phyloP scores from a whole-genome alignment of 2,329 filamentous ascomycete genomes.

The Ophiostoma sp. region DNA sequence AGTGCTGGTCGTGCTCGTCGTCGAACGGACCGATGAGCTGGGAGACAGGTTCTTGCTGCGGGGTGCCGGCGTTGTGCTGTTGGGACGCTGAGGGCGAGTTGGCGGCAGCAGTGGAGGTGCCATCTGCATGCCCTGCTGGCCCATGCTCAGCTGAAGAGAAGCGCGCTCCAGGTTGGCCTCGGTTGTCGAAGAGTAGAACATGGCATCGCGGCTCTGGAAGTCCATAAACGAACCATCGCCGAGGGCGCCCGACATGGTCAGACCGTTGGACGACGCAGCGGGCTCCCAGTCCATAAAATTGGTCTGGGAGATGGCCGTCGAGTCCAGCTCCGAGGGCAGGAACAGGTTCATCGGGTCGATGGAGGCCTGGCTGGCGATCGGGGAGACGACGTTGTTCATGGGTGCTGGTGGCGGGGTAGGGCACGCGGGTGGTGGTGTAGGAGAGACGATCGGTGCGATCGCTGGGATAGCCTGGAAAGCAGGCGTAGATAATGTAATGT shows the following conservation, averaged over 20 bases:
- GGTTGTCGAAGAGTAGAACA: not conserved
- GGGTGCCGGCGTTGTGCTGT: slow-evolving; percentile 26
- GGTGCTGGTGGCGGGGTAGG: not conserved
- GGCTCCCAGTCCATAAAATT: slow-evolving; percentile 36
- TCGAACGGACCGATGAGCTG: slow-evolving; percentile 52
- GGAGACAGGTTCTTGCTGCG: slow-evolving; percentile 48
- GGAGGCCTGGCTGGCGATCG: slow-evolving; percentile 22
- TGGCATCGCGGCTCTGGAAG: slow-evolving; percentile 4
- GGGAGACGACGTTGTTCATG: not conserved
- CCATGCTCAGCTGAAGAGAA: slow-evolving; percentile 43
- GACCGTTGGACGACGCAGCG: not conserved
- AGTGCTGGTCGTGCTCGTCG: slow-evolving; percentile 40
- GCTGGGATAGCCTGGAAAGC: not conserved
- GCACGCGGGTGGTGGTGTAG: slow-evolving; percentile 7
- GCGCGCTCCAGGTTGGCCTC: slow-evolving; percentile 33
- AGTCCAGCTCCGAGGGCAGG: slow-evolving; percentile 37
- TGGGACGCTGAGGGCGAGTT: slow-evolving; percentile 32
- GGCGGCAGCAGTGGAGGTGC: slow-evolving; percentile 1
- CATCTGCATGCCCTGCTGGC: slow-evolving; percentile 27
- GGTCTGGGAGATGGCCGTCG: slow-evolving; percentile 28
- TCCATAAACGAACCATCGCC: not conserved
- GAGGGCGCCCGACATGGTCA: not conserved
- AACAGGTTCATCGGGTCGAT: slow-evolving; percentile 38
- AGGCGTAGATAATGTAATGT: slow-evolving; percentile 11
- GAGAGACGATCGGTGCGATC: slow-evolving; percentile 12